Conservation (phyloP, 805 yeast genomes). For the Hanseniaspora meyeri region DNA sequence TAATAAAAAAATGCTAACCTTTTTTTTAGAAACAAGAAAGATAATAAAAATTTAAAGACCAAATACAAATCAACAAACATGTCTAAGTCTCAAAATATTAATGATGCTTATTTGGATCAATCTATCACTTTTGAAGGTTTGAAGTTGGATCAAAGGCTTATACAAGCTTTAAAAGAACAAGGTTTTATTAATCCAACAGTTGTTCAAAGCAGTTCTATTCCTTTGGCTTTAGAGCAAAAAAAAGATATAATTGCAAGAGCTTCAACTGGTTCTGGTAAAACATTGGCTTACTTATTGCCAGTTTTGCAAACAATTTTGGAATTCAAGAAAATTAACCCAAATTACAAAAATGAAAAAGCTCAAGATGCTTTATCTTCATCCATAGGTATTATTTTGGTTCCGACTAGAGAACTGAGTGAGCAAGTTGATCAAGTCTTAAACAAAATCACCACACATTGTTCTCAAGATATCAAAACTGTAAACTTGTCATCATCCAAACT, state of each 20-base stretch:
- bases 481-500: conserved; percentile 51
- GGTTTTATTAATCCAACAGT: conserved; percentile 82
- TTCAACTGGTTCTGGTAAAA: conserved; percentile 91
- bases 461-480: conserved; percentile 47
- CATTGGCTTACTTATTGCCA: conserved; percentile 82
- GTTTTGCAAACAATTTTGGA: conserved; percentile 63
- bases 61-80: conserved; percentile 13
- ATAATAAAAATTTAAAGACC: background rate
- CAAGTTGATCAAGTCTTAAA: conserved; percentile 68
- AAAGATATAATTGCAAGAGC: conserved; percentile 91
- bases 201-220: conserved; percentile 84
- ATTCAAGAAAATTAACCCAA: conserved; percentile 25
- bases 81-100: conserved; percentile 34
- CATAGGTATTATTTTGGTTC: conserved; percentile 68
- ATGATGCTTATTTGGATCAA: conserved; percentile 61
- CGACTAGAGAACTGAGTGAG: conserved; percentile 80
- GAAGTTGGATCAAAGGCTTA: conserved; percentile 66
- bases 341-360: conserved; percentile 19
- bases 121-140: conserved; percentile 60
- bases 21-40: background rate
- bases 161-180: conserved; percentile 68
- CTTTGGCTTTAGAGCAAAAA: conserved; percentile 77
- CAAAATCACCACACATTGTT: conserved; percentile 58
- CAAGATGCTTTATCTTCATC: conserved; percentile 21
- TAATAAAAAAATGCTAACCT: too few species aligned